Evolutionary conservation across 805 yeast genomes (phyloP).

Genomic region (Metschnikowia sp.): DNA sequence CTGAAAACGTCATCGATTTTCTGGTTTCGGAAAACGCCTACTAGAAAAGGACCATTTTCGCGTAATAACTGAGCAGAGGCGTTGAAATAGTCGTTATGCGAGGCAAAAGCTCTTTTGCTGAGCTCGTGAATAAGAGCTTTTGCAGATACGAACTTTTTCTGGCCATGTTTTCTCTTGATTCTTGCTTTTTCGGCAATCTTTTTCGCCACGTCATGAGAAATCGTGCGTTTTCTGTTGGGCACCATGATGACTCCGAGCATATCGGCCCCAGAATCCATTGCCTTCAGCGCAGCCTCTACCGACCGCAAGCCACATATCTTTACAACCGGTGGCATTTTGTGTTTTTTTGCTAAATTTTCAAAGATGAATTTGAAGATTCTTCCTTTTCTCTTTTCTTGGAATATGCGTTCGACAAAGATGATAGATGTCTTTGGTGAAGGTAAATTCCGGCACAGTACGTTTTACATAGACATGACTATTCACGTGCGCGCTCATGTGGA

Average conservation of each 20-base stretch:
- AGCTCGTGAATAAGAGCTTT: constrained; percentile 18
- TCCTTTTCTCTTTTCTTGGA: too few species aligned
- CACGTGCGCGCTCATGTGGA: too few species aligned
- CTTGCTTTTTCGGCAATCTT: constrained; percentile 27
- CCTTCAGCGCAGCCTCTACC: constrained; percentile 63
- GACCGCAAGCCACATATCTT: constrained; percentile 84
- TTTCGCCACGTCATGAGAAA: constrained; percentile 34
- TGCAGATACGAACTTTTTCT: constrained; percentile 19
- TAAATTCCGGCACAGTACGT: too few species aligned
- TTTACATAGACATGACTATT: too few species aligned
- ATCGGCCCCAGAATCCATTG: constrained; percentile 70
- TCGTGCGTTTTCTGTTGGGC: constrained; percentile 74
- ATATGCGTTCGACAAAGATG: too few species aligned
- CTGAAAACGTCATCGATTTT: constrained; percentile 55
- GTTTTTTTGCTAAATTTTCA: too few species aligned
- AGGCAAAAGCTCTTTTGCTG: constrained; percentile 10
- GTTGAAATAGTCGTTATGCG: constrained; percentile 29
- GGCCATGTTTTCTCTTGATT: constrained; percentile 18
- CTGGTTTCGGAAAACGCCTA: constrained; percentile 91
- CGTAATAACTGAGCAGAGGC: constrained; percentile 22
- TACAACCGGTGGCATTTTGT: constrained; percentile 36
- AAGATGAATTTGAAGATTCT: too few species aligned
- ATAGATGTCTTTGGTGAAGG: too few species aligned
- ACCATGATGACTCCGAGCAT: constrained; percentile 84
- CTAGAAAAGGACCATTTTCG: constrained; percentile 62